A percentile compares a stretch with the other conserved stretches of the same genome.
Evolutionary conservation across 2,329 filamentous ascomycete genomes (phyloP).

Genomic region (Atkinsonella texensis): DNA sequence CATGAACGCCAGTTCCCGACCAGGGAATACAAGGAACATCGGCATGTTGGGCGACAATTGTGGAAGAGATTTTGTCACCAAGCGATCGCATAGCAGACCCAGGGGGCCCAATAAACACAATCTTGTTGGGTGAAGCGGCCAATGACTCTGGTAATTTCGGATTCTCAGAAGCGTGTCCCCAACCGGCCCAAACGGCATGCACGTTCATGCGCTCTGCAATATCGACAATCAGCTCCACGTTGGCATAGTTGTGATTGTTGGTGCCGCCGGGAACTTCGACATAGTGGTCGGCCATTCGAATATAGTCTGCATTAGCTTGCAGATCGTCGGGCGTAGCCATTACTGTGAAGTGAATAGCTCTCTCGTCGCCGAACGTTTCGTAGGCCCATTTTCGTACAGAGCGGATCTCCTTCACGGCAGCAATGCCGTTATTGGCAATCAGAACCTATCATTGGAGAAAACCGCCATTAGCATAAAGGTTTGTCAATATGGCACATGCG

Average conservation of each 20-base stretch:
- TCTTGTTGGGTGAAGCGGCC: constrained; percentile 93
- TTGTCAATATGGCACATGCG: too few species aligned
- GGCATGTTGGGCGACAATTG: constrained; percentile 96
- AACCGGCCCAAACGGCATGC: constrained; percentile 97
- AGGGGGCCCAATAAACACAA: constrained; percentile 96
- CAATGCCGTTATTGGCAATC: constrained; percentile 99
- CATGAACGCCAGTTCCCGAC: constrained; percentile 85
- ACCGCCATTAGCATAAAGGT: not conserved
- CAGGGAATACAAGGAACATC: constrained; percentile 97
- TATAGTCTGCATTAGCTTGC: constrained; percentile 96
- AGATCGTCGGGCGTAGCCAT: constrained; percentile 99
- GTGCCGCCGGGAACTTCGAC: constrained; percentile 97
- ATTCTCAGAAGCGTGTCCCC: constrained; percentile 98
- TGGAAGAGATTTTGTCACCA: constrained; percentile 98
- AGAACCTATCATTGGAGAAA: constrained; percentile 52
- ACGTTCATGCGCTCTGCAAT: constrained; percentile 97
- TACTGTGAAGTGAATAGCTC: constrained; percentile 97
- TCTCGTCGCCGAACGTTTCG: constrained; percentile 97
- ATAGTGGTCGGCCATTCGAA: constrained; percentile 98
- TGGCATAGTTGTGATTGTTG: constrained; percentile 99
- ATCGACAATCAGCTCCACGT: constrained; percentile 98
- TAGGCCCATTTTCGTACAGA: constrained; percentile 99
- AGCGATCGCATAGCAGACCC: constrained; percentile 98
- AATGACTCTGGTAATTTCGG: constrained; percentile 93
- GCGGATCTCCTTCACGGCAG: constrained; percentile 97